Conservation (phyloP, 306 rosid species). For the Fagus sylvatica region DNA sequence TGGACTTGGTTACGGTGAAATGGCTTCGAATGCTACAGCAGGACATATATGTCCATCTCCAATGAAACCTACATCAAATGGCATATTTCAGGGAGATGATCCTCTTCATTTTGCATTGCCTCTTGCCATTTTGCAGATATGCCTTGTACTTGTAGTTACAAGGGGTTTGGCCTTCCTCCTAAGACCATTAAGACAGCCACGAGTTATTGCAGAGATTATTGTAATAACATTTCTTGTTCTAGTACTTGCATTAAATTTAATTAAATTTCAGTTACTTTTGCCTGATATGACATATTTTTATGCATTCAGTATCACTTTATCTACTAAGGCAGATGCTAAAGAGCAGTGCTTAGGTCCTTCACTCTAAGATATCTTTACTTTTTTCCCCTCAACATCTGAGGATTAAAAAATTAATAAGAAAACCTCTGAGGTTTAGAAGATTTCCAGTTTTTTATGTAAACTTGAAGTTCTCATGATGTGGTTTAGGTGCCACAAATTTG, state of each 20-base stretch:
- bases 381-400: too few species aligned
- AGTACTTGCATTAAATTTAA: neutral
- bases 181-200: conserved; percentile 54
- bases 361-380: neutral
- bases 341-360: neutral
- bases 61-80: conserved; percentile 82
- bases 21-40: conserved; percentile 46
- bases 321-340: neutral
- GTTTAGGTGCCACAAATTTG: neutral
- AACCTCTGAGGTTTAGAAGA: neutral
- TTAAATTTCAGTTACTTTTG: neutral
- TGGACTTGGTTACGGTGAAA: conserved; percentile 22
- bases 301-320: neutral
- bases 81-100: conserved; percentile 74
- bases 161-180: conserved; percentile 49
- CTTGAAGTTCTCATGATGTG: neutral
- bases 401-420: too few species aligned
- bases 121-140: conserved; percentile 54
- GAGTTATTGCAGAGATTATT: conserved; percentile 64
- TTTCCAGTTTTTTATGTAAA: neutral
- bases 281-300: neutral
- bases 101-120: conserved; percentile 87
- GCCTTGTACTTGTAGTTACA: conserved; percentile 44
- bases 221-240: conserved; percentile 44
- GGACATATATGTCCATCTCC: conserved; percentile 45